phyloP scores from a whole-genome alignment of 2,329 filamentous ascomycete species.

The Phaeosphaeria sp. region DNA sequence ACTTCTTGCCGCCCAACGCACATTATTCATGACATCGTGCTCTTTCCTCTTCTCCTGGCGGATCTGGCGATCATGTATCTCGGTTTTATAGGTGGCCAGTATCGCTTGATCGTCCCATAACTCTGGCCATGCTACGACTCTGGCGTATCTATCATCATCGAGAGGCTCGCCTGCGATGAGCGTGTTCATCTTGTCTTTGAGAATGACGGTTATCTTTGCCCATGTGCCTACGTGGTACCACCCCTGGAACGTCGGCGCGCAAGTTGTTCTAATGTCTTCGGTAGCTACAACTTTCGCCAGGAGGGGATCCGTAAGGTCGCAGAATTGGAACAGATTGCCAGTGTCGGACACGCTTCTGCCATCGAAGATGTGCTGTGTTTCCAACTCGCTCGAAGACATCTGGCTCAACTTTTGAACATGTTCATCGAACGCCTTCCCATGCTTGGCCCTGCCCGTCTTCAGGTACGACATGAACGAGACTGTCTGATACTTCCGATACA shows the following conservation, averaged over 20 bases:
- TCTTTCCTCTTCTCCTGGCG: slow-evolving; percentile 34
- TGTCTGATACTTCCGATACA: slow-evolving; percentile 85
- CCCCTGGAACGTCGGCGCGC: slow-evolving; percentile 65
- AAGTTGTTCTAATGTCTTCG: slow-evolving; percentile 56
- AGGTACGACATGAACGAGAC: slow-evolving; percentile 55
- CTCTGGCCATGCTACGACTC: slow-evolving; percentile 42
- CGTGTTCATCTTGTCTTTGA: slow-evolving; percentile 78
- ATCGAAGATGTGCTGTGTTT: slow-evolving; percentile 75
- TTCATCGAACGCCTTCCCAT: slow-evolving; percentile 32
- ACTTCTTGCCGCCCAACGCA: slow-evolving; percentile 41
- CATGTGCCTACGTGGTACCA: slow-evolving; percentile 86
- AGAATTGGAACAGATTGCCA: slow-evolving; percentile 92
- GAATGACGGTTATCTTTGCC: slow-evolving; percentile 83
- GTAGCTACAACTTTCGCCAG: slow-evolving; percentile 71
- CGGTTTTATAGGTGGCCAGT: slow-evolving; percentile 34
- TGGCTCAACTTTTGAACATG: slow-evolving; percentile 32
- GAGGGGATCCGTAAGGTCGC: slow-evolving; percentile 85
- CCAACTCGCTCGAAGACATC: slow-evolving; percentile 31
- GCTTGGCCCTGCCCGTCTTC: slow-evolving; percentile 34
- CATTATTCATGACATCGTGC: slow-evolving; percentile 39
- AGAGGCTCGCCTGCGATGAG: slow-evolving; percentile 46
- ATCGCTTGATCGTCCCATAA: slow-evolving; percentile 42
- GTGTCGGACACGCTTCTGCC: slow-evolving; percentile 76
- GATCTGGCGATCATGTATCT: slow-evolving; percentile 31
- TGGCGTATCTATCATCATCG: slow-evolving; percentile 38